These are phyloP conservation scores for Vicia villosa DNA, from an alignment of 306 rosid genomes.

Conservation along the genomic window DNA sequence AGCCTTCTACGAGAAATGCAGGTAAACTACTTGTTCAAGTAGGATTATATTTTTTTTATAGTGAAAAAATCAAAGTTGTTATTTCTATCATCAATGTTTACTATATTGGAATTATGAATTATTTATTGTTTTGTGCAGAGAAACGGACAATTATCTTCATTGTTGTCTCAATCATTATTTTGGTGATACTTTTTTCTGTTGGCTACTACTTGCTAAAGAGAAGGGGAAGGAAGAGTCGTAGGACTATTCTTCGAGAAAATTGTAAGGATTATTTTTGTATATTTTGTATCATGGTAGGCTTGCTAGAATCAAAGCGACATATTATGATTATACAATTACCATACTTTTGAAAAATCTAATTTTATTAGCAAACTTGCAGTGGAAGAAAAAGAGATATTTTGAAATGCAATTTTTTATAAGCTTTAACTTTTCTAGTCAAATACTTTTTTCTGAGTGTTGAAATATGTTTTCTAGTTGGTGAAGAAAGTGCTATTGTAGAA, in stretches of 20 bases:
- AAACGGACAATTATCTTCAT: background rate
- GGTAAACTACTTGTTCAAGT: background rate
- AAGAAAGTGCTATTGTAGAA: background rate
- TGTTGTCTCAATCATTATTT: background rate
- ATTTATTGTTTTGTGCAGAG: background rate
- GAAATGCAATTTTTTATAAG: background rate
- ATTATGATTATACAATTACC: too few species aligned
- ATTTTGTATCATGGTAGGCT: too few species aligned
- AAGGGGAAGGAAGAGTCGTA: background rate
- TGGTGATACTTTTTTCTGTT: background rate
- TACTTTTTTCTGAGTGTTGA: too few species aligned
- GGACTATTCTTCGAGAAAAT: constrained; percentile 4
- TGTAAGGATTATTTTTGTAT: background rate
- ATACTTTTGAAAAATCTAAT: too few species aligned
- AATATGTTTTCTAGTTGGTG: too few species aligned
- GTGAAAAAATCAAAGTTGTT: too few species aligned
- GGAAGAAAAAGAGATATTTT: too few species aligned
- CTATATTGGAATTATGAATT: background rate
- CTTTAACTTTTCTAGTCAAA: too few species aligned
- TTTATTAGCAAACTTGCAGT: too few species aligned
- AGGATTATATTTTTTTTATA: too few species aligned
- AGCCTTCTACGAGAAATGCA: background rate
- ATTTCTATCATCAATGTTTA: too few species aligned
- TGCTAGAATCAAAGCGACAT: too few species aligned
- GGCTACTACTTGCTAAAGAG: background rate